Conservation (phyloP, 2,329 filamentous ascomycete genomes). For the Stemphylium beticola region DNA sequence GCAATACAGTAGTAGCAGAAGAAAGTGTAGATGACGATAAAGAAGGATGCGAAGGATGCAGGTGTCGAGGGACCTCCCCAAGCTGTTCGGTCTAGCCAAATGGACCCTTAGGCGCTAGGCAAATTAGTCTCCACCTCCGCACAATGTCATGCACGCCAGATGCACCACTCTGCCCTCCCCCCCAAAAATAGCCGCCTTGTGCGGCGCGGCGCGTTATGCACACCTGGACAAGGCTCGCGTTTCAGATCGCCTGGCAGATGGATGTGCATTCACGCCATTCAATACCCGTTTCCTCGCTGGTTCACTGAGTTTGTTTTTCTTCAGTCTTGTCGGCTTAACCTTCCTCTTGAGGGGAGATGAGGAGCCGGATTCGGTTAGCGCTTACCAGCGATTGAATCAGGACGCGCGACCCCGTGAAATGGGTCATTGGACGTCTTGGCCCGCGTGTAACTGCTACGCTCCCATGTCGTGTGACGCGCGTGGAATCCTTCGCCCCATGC, state of each 20-base stretch:
- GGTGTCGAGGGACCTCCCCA: slow-evolving; percentile 23
- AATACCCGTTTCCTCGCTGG: not conserved
- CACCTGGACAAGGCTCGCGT: slow-evolving; percentile 20
- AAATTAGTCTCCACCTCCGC: slow-evolving; percentile 25
- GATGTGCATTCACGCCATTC: not conserved
- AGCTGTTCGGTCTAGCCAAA: slow-evolving; percentile 13
- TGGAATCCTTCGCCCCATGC: not conserved
- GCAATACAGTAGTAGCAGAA: slow-evolving; percentile 4
- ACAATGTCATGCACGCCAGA: slow-evolving; percentile 20
- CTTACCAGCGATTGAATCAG: not conserved
- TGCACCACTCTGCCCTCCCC: slow-evolving; percentile 8
- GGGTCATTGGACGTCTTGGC: not conserved
- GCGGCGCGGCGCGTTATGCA: slow-evolving; percentile 8
- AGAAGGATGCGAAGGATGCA: slow-evolving; percentile 14
- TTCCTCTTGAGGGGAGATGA: not conserved
- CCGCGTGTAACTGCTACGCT: not conserved
- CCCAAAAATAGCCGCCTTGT: slow-evolving; percentile 28
- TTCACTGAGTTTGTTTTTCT: not conserved
- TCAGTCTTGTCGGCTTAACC: not conserved
- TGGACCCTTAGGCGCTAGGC: slow-evolving; percentile 14
- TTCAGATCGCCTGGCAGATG: slow-evolving; percentile 16
- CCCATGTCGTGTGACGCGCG: too few relatives aligned
- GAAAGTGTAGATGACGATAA: slow-evolving; percentile 3
- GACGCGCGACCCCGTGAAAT: not conserved
- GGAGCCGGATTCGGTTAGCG: not conserved